phyloP scores from a whole-genome alignment of 169 alveolate species.

The Babesia ovata region DNA sequence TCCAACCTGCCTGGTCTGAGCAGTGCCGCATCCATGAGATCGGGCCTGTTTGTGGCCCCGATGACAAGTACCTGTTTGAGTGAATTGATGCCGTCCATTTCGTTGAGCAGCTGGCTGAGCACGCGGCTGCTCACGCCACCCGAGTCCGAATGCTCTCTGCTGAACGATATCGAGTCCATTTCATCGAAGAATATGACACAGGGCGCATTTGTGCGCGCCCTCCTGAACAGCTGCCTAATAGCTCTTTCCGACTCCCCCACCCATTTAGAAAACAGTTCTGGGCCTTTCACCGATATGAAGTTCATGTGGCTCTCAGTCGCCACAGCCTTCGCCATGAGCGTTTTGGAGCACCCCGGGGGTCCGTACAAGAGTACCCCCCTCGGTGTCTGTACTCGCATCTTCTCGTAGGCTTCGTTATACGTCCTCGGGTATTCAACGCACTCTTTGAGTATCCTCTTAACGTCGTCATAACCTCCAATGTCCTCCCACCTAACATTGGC shows the following conservation, averaged over 20 bases:
- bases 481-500: constrained; percentile 96
- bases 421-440: constrained; percentile 98
- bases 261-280: constrained; percentile 98
- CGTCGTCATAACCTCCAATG: constrained; percentile 98
- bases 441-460: constrained; percentile 89
- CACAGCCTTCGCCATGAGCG: constrained; percentile 99
- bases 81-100: constrained; percentile 97
- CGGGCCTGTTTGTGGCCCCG: constrained; percentile 99
- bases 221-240: constrained; percentile 92
- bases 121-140: constrained; percentile 93
- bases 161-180: constrained; percentile 91
- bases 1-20: constrained; percentile 99
- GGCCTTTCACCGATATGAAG: constrained; percentile 98
- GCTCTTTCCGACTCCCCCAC: constrained; percentile 99
- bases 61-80: constrained; percentile 91
- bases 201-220: constrained; percentile 96
- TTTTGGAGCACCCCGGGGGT: constrained; percentile 99
- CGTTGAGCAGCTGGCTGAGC: constrained; percentile 95
- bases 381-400: constrained; percentile 91
- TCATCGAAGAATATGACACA: constrained; percentile 98
- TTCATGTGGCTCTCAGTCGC: constrained; percentile 97
- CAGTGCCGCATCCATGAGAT: constrained; percentile 94
- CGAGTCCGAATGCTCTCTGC: constrained; percentile 53
- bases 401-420: constrained; percentile 87
- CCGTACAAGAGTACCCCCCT: constrained; percentile 97